phyloP scores from a whole-genome alignment of 345 rosid species.

The Gossypium bickii region DNA sequence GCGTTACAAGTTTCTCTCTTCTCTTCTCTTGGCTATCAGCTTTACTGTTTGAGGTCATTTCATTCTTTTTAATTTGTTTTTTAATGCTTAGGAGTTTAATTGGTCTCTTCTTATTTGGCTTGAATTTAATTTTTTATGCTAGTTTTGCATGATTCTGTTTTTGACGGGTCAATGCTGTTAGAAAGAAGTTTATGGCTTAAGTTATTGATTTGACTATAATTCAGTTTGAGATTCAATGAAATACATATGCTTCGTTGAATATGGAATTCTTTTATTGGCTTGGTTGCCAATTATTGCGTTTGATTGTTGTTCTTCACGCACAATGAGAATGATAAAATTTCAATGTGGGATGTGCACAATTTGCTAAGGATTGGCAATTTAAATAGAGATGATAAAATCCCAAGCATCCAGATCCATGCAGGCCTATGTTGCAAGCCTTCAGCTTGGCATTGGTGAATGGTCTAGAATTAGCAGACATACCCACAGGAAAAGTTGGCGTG shows the following conservation, averaged over 20 bases:
- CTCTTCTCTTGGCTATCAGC: constrained; percentile 67
- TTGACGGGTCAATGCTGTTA: background rate
- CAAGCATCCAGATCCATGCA: background rate
- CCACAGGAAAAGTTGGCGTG: background rate
- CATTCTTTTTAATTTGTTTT: background rate
- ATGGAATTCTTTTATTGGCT: background rate
- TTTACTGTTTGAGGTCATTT: constrained; percentile 63
- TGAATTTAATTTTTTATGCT: constrained; percentile 1
- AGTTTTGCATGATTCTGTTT: constrained; percentile 20
- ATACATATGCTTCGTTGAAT: background rate
- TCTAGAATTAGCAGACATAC: background rate
- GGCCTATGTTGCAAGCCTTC: background rate
- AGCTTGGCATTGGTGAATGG: background rate
- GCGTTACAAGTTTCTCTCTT: constrained; percentile 78
- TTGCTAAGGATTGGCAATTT: background rate
- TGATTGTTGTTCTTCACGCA: background rate
- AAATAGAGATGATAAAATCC: background rate
- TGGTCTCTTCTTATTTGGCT: constrained; percentile 9
- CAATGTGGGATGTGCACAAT: background rate
- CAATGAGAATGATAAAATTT: background rate
- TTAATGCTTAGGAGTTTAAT: constrained; percentile 2
- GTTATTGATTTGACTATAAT: background rate
- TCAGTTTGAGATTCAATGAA: background rate
- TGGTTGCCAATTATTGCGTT: background rate
- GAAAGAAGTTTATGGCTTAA: background rate